These are phyloP conservation scores for Blechomonas ayalai DNA, from an alignment of 208 protist species.

Conservation along the genomic window DNA sequence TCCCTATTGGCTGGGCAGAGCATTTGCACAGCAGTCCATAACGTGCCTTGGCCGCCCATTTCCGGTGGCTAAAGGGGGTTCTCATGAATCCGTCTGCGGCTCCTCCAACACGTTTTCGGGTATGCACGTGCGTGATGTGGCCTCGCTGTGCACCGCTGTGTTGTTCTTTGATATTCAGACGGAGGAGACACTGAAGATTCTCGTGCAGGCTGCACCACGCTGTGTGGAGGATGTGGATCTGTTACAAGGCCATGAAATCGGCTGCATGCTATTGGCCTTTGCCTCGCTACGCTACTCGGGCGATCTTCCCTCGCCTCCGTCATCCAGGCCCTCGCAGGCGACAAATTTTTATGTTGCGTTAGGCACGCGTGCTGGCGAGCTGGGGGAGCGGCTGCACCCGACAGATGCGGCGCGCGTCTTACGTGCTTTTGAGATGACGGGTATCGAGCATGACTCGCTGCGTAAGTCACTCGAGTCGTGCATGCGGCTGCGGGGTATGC, in stretches of 20 bases:
- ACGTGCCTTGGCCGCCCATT: no score
- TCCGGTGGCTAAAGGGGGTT: no score
- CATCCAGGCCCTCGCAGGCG: neutral
- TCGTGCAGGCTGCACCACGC: slow-evolving; percentile 34
- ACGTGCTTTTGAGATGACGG: slow-evolving; percentile 40
- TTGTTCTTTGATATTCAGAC: slow-evolving; percentile 60
- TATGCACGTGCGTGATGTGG: slow-evolving; percentile 31
- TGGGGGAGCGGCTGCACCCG: slow-evolving; percentile 37
- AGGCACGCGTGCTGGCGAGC: slow-evolving; percentile 34
- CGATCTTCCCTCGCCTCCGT: slow-evolving; percentile 5
- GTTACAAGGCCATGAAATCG: slow-evolving; percentile 49
- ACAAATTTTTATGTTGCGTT: slow-evolving; percentile 50
- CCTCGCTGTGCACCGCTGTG: slow-evolving; percentile 46
- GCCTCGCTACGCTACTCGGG: slow-evolving; percentile 38
- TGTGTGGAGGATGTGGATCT: slow-evolving; percentile 25
- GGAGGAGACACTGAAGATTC: slow-evolving; percentile 24
- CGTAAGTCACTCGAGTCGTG: slow-evolving; percentile 47
- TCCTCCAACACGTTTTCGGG: no score
- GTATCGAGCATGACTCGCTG: slow-evolving; percentile 46
- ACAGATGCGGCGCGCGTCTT: slow-evolving; percentile 54
- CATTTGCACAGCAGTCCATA: slow-evolving; percentile 16
- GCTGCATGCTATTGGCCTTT: slow-evolving; percentile 54
- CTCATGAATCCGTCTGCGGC: no score
- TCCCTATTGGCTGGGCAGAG: slow-evolving; percentile 46
- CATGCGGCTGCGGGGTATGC: slow-evolving; percentile 43